Evolutionary conservation across 148 eudicot species (phyloP).

Genomic region (Silene uniflora): DNA sequence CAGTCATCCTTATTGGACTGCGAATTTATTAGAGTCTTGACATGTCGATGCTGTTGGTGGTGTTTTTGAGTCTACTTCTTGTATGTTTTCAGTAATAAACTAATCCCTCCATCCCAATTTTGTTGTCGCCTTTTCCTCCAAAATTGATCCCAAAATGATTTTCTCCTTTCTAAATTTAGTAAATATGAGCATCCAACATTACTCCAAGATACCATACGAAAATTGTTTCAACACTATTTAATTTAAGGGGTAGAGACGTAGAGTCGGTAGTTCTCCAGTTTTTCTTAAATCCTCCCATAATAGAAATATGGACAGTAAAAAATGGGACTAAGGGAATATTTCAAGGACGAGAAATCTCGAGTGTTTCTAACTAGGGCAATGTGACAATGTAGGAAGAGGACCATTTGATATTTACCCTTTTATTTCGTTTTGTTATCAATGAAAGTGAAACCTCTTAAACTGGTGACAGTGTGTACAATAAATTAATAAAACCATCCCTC

Average conservation of each 20-base stretch:
- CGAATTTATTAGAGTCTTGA: slow-evolving; percentile 18
- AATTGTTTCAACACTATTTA: too few species aligned
- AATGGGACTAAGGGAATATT: too few species aligned
- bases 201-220: too few species aligned
- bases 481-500: not conserved
- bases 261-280: too few species aligned
- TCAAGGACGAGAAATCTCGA: too few species aligned
- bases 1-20: not conserved
- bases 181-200: too few species aligned
- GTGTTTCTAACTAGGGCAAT: not conserved
- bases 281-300: too few species aligned
- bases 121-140: too few species aligned
- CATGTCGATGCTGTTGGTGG: not conserved
- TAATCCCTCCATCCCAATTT: not conserved
- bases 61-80: not conserved
- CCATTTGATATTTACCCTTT: not conserved
- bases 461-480: not conserved
- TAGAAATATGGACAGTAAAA: too few species aligned
- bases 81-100: not conserved
- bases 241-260: too few species aligned
- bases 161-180: too few species aligned
- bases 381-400: not conserved
- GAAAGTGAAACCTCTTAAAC: not conserved
- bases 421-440: not conserved
- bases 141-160: too few species aligned